Percentiles rank a stretch among this genome's conserved stretches.
These are phyloP conservation scores for Syncephalastrum sp. DNA, from an alignment of 371 early-diverging fungal genomes.

Conservation along the genomic window DNA sequence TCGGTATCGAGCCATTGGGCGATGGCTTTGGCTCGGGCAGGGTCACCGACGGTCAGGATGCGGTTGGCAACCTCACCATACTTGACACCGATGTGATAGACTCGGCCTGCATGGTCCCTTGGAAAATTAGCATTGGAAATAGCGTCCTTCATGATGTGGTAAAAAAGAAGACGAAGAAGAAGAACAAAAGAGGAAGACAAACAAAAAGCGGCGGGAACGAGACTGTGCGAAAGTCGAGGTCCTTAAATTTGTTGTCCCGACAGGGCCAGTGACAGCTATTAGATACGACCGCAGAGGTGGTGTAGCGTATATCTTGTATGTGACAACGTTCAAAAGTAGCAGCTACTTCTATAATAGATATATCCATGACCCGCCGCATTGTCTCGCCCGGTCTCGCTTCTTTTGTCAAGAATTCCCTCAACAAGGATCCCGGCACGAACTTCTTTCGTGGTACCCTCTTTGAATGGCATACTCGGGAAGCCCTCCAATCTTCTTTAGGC, in stretches of 20 bases:
- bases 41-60: conserved; percentile 93
- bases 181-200: conserved; percentile 2
- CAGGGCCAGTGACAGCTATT: no score
- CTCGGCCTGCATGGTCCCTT: conserved; percentile 73
- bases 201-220: conserved; percentile 3
- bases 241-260: no score
- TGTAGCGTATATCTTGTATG: no score
- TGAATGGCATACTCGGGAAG: conserved; percentile 36
- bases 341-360: no score
- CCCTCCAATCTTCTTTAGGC: conserved; percentile 21
- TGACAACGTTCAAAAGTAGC: no score
- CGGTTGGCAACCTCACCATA: conserved; percentile 87
- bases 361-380: neutral
- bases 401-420: no score
- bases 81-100: conserved; percentile 86
- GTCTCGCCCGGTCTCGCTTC: no score
- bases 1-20: conserved; percentile 62
- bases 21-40: conserved; percentile 71
- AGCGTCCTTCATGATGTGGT: conserved; percentile 37
- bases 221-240: neutral
- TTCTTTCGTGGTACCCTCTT: conserved; percentile 39
- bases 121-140: conserved; percentile 85
- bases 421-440: conserved; percentile 1
- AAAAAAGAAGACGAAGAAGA: neutral
- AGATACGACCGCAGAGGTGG: no score